Conservation (phyloP, 2,329 filamentous ascomycete species). For the Camillea tinctor region DNA sequence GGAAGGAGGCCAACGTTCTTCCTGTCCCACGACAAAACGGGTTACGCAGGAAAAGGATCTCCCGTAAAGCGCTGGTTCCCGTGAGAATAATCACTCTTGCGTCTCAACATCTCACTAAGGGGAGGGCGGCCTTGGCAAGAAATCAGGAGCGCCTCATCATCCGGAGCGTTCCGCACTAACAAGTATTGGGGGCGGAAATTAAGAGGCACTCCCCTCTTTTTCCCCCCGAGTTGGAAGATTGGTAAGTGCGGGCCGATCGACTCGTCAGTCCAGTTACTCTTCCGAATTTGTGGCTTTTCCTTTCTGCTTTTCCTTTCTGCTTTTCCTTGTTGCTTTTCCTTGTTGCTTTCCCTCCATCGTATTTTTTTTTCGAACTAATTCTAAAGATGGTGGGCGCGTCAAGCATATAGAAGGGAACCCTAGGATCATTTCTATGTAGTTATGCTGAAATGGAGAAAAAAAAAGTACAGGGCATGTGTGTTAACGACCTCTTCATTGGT, state of each 20-base stretch:
- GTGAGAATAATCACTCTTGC: neutral
- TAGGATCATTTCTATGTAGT: neutral
- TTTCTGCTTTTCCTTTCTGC: neutral
- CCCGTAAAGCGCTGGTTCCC: neutral
- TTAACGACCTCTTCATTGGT: too few species aligned
- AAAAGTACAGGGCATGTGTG: neutral
- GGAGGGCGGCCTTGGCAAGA: too few species aligned
- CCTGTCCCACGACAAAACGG: neutral
- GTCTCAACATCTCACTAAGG: neutral
- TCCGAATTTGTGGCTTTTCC: neutral
- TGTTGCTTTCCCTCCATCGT: neutral
- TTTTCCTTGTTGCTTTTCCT: neutral
- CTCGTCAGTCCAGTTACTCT: neutral
- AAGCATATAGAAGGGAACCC: neutral
- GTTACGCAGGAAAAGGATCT: neutral
- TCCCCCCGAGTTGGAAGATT: slow-evolving; percentile 9
- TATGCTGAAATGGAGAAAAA: neutral
- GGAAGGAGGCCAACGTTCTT: neutral
- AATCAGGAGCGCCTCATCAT: neutral
- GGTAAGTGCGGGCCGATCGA: slow-evolving; percentile 1
- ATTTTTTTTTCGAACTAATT: neutral
- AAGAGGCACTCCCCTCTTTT: neutral
- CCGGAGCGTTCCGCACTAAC: slow-evolving; percentile 7
- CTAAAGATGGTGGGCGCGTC: neutral
- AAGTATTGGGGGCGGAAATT: slow-evolving; percentile 10